Evolutionary conservation across 305 asterid species (phyloP).

Genomic region (Nicotiana rustica): DNA sequence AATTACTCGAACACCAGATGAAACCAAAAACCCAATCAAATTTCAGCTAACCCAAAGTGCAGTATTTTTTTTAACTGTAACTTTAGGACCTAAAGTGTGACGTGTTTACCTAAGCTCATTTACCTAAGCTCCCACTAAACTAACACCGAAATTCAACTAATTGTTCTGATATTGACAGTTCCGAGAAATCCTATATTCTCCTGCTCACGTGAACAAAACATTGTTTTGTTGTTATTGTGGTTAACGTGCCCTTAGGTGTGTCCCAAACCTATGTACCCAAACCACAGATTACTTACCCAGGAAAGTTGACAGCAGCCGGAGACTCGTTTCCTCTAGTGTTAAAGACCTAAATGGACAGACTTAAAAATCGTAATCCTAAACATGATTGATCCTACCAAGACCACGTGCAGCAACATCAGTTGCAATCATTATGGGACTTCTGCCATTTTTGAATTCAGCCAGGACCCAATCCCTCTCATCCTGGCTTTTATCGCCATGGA

Average conservation of each 20-base stretch:
- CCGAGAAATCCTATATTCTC: background rate
- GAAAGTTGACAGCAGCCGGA: slow-evolving; percentile 89
- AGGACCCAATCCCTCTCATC: slow-evolving; percentile 97
- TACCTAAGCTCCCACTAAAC: background rate
- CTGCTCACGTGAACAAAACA: background rate
- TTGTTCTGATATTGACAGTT: background rate
- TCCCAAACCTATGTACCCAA: slow-evolving; percentile 63
- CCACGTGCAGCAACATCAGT: slow-evolving; percentile 99
- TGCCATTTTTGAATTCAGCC: slow-evolving; percentile 88
- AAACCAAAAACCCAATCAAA: slow-evolving; percentile 19
- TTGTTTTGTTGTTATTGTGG: background rate
- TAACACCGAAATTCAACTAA: slow-evolving; percentile 7
- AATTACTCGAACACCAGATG: slow-evolving; percentile 2
- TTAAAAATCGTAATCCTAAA: slow-evolving; percentile 64
- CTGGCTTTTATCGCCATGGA: slow-evolving; percentile 94
- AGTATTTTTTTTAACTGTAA: background rate
- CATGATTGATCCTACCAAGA: slow-evolving; percentile 85
- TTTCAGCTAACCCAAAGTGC: background rate
- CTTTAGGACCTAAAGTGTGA: background rate
- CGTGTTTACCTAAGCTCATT: background rate
- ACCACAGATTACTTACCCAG: slow-evolving; percentile 68
- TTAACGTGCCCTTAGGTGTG: slow-evolving; percentile 41
- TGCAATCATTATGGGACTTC: slow-evolving; percentile 92
- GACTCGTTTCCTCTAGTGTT: slow-evolving; percentile 55
- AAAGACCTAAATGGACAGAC: slow-evolving; percentile 53